Base-by-base conservation (phyloP, 192 early-diverging fungal genomes). In the Paraglomus occultum region DNA sequence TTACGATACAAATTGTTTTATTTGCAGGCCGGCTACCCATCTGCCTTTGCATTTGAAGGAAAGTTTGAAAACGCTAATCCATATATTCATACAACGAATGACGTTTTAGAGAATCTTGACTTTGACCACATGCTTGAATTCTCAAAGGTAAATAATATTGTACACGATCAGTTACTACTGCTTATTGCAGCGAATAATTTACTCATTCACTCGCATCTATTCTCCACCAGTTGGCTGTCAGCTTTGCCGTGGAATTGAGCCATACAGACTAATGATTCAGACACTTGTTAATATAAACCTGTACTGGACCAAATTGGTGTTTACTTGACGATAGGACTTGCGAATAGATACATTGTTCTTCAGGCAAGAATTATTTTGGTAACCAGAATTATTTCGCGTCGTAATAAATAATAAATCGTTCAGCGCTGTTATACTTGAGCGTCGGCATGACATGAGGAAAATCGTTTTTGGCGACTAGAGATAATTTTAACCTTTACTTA, bases 111-210 rank as follows among this genome's bases (percentile, higher is more conserved):
- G 14, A 83, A 91, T 22, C 82, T 99, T 64, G 82, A 83, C 49
- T 97, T 92, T 79, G 79, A 85, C 49, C 96, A 99, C 75, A 92
- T 95, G 87, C 84, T 84, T 11, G 89, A 95, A 76, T 97, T 96
- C 71, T 84, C 91, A 22, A 91, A 93, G 80, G 80, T 92, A 39
- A n/a, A 12, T 61, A 40, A 58, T 51, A 44, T 54, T 54, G 23
- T 48, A 15, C 58, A 23, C 58, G 15, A 17, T 5, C 3, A 51
- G 2, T 23, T 9, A 14, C 4, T 9, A 14, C 4, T 15, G 14
- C 61, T 45, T 42, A 43, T 17, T 15, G 38, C 38, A 12, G 2
- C 8, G 14, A 61, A 51, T 39, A 5, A 47, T 18, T 63, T 44
- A 9, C 31, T 31, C 31, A 31, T 31, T 31, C 31, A 31, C 31